phyloP scores from a whole-genome alignment of 2,329 filamentous ascomycete genomes.

The Aspergillus ibericus region DNA sequence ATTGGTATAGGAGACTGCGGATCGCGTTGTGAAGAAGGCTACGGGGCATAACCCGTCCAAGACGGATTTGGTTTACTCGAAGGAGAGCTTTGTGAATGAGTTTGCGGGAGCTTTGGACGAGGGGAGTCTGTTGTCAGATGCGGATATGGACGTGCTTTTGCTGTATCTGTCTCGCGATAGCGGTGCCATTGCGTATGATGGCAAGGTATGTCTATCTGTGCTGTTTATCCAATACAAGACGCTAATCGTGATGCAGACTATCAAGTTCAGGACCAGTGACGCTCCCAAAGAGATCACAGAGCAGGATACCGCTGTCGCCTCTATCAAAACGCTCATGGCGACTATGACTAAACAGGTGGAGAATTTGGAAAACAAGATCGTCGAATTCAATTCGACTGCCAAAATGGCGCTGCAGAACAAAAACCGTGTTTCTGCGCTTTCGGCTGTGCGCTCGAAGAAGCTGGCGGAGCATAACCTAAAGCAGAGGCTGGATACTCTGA shows the following conservation, averaged over 20 bases:
- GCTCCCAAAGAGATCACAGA: conserved; percentile 60
- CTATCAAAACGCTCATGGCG: conserved; percentile 70
- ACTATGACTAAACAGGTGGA: conserved; percentile 67
- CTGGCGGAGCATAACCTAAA: conserved; percentile 71
- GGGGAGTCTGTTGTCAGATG: conserved; percentile 55
- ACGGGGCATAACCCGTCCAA: conserved; percentile 47
- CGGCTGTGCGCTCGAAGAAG: conserved; percentile 80
- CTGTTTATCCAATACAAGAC: not conserved
- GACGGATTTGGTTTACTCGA: conserved; percentile 68
- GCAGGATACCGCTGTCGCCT: conserved; percentile 79
- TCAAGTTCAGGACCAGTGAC: conserved; percentile 69
- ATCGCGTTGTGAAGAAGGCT: conserved; percentile 52
- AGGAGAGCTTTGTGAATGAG: conserved; percentile 61
- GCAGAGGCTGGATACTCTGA: conserved; percentile 69
- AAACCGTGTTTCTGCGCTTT: conserved; percentile 72
- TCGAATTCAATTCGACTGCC: conserved; percentile 55
- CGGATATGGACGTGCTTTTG: conserved; percentile 69
- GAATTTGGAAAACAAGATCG: conserved; percentile 58
- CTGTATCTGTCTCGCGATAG: conserved; percentile 69
- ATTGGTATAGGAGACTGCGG: conserved; percentile 50
- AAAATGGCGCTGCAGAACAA: conserved; percentile 70
- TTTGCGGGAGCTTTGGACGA: conserved; percentile 57
- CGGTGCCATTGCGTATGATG: conserved; percentile 50
- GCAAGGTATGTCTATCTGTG: conserved; percentile 36
- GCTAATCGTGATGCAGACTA: conserved; percentile 50